Conservation (phyloP, 176 grass and related monocot species). For the Tillandsia leiboldiana region DNA sequence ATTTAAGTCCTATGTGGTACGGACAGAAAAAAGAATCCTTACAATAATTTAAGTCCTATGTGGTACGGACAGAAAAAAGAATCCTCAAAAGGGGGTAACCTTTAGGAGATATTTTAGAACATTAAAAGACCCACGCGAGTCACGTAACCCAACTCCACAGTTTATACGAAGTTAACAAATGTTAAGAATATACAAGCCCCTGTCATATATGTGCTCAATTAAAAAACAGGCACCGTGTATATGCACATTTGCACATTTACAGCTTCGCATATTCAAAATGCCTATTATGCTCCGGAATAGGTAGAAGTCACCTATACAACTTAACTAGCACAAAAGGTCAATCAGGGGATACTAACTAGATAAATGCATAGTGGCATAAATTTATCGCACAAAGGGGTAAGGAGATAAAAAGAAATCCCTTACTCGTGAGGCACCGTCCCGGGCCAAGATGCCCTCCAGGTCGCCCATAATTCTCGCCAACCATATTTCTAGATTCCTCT, state of each 20-base stretch:
- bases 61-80: too few species aligned
- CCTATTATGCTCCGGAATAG: not conserved
- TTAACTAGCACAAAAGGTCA: not conserved
- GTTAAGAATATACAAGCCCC: not conserved
- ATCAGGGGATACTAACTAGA: not conserved
- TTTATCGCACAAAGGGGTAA: slow-evolving; percentile 43
- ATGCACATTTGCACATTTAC: too few species aligned
- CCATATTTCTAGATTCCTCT: slow-evolving; percentile 84
- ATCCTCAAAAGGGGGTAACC: too few species aligned
- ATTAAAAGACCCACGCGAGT: too few species aligned
- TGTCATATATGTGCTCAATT: not conserved
- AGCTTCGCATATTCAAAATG: too few species aligned
- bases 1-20: too few species aligned
- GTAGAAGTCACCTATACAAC: not conserved
- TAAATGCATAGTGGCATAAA: not conserved
- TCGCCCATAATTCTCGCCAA: slow-evolving; percentile 84
- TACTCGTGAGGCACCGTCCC: slow-evolving; percentile 61
- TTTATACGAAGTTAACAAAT: not conserved
- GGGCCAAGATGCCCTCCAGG: slow-evolving; percentile 86
- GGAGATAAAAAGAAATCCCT: slow-evolving; percentile 61
- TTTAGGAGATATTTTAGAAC: too few species aligned
- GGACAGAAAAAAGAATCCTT: too few species aligned
- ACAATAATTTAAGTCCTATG: too few species aligned
- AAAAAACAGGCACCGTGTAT: not conserved
- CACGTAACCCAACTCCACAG: too few species aligned